phyloP scores from a whole-genome alignment of 495 filamentous ascomycete species.

The Neurospora discreta region DNA sequence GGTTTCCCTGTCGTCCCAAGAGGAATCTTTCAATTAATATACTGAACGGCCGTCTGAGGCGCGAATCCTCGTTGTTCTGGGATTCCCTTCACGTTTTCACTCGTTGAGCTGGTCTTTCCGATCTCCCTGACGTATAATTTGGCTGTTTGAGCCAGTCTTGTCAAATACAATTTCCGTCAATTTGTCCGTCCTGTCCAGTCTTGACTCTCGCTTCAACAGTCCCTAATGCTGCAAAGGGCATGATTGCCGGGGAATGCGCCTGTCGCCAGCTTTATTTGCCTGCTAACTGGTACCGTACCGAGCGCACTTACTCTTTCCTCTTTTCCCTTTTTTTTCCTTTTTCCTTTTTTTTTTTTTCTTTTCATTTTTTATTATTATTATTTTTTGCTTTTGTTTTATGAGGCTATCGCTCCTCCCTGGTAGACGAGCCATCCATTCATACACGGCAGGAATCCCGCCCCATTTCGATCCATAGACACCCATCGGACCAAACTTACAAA shows the following conservation, averaged over 20 bases:
- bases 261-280: not conserved
- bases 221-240: not conserved
- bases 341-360: not conserved
- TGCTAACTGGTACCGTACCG: not conserved
- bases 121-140: not conserved
- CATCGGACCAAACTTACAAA: not conserved
- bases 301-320: not conserved
- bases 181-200: not conserved
- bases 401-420: not conserved
- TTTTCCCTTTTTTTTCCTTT: not conserved
- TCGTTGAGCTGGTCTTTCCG: not conserved
- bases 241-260: not conserved
- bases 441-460: not conserved
- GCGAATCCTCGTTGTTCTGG: not conserved
- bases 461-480: not conserved
- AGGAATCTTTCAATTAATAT: not conserved
- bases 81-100: not conserved
- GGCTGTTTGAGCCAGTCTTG: not conserved
- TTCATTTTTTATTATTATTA: not conserved
- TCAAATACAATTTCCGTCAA: not conserved
- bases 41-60: not conserved
- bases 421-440: not conserved
- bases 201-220: not conserved
- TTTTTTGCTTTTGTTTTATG: not conserved
- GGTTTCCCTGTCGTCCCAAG: not conserved